Percentiles rank a stretch among this genome's conserved stretches.
Evolutionary conservation across 495 filamentous ascomycete species (phyloP).

Genomic region (Talaromyces adpressus): DNA sequence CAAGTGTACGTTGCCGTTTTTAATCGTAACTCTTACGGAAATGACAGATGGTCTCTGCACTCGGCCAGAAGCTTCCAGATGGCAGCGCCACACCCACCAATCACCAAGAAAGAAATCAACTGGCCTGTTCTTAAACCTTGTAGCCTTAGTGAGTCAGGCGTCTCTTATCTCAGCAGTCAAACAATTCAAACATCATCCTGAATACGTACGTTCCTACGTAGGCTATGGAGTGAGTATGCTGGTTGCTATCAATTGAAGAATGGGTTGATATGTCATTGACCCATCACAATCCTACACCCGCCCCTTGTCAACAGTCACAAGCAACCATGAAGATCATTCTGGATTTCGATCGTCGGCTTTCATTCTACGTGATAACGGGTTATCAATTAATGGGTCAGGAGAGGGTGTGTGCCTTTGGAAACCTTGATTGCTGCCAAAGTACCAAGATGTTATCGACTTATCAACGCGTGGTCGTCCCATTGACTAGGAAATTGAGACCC

Average conservation of each 20-base stretch:
- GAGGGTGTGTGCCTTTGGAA: neutral
- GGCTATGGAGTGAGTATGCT: neutral
- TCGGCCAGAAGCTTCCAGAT: slow-evolving; percentile 1
- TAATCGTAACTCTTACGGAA: neutral
- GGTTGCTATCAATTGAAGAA: neutral
- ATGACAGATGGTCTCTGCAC: neutral
- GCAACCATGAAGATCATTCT: neutral
- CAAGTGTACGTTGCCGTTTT: neutral
- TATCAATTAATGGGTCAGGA: neutral
- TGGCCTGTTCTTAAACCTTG: neutral
- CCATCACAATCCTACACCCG: neutral
- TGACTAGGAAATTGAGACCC: neutral
- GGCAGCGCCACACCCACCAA: neutral
- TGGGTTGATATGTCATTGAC: neutral
- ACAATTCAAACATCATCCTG: neutral
- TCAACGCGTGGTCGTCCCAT: neutral
- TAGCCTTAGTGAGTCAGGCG: neutral
- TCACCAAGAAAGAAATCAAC: neutral
- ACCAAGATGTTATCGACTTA: neutral
- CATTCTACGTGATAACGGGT: neutral
- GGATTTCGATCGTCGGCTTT: neutral
- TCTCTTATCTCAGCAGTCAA: neutral
- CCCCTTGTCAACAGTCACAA: neutral
- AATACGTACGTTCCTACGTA: neutral
- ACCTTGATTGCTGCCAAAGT: neutral